Conservation (phyloP, 2,329 filamentous ascomycete genomes). For the Penicillium sp. region DNA sequence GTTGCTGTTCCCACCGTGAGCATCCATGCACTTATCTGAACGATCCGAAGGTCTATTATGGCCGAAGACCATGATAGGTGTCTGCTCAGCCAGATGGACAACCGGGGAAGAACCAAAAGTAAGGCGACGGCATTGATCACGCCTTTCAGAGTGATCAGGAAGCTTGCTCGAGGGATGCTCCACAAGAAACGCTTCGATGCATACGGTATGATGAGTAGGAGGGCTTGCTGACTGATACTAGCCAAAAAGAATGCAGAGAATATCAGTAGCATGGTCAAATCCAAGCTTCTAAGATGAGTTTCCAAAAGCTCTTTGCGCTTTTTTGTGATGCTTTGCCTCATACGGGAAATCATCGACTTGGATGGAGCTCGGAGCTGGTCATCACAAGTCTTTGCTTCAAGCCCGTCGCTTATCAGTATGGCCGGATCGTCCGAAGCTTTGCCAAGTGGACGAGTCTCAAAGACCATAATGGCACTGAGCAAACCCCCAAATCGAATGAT, state of each 20-base stretch:
- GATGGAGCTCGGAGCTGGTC: neutral
- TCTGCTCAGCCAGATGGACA: neutral
- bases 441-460: neutral
- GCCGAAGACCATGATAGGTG: neutral
- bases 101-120: neutral
- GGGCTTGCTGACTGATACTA: neutral
- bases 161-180: neutral
- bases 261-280: neutral
- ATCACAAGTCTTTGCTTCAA: neutral
- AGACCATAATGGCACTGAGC: neutral
- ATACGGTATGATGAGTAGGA: neutral
- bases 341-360: neutral
- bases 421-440: neutral
- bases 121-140: neutral
- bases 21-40: neutral
- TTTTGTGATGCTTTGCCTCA: neutral
- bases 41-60: neutral
- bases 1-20: neutral
- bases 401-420: neutral
- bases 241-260: neutral
- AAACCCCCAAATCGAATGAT: neutral
- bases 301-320: neutral
- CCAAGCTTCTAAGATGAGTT: neutral
- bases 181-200: constrained; percentile 1
- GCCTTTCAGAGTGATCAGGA: neutral